Base-by-base conservation (phyloP, 495 filamentous ascomycete genomes). In the Xylaria grammica region DNA sequence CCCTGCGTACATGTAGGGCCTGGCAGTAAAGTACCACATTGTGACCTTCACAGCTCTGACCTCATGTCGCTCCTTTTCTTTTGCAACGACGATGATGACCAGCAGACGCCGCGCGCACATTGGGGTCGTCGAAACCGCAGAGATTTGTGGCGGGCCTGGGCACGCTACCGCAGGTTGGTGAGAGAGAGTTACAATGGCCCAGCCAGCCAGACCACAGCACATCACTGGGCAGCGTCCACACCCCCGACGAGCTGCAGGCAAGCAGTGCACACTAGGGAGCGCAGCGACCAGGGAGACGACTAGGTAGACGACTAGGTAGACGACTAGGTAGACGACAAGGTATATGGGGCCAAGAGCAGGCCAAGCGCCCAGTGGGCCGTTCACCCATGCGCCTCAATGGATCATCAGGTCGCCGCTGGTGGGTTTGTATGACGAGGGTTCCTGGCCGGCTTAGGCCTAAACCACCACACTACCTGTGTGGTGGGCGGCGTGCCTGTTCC, bases 341-440 rank as follows among this genome's bases (percentile, higher is more conserved):
- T 44, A 30, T n/a, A 61, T 52, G 52, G 62, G 62, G 44, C 62
- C 50, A 64, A 51, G 62, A 48, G 27, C 19, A 58, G 44, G 40
- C 62, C 62, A 64, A 64, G 62, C 52, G 53, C 53, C 62, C 52
- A 44, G 62, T 64, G 62, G 62, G 62, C 53, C 53, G 62, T 58
- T 50, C 52, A 44, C 44, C 62, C 62, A 64, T 50, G 61, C 51
- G 32, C 40, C 62, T 15, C 42, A 44, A 58, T 51, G 62, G 62
- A 64, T 64, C 62, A 58, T 58, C 62, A 64, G 62, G 62, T 44
- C 62, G 62, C 51, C 60, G 61, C 56, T 54, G 53, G 53, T 58
- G 62, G 52, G 34, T 22, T 49, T 38, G 40, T 55, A 55, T 64
- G 62, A 64, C 62, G 62, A 64, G 62, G 62, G 61, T 63, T 63